Conservation (phyloP, 2,329 filamentous ascomycete genomes). For the Fusarium sublunatum region DNA sequence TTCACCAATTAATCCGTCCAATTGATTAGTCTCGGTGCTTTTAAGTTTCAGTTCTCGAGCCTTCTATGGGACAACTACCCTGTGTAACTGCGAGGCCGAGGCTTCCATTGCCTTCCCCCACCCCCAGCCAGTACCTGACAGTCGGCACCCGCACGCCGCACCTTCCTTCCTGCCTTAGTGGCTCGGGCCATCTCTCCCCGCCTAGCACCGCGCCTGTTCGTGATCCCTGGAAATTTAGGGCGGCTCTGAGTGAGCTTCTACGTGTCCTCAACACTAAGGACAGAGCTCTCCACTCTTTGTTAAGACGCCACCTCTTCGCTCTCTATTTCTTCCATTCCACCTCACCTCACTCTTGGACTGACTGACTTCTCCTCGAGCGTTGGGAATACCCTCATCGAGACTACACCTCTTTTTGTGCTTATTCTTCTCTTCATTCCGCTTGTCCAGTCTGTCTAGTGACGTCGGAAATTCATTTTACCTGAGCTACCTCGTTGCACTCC, state of each 20-base stretch:
- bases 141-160: constrained; percentile 29
- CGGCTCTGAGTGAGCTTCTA: constrained; percentile 47
- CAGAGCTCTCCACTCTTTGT: constrained; percentile 45
- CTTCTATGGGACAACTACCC: constrained; percentile 37
- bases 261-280: constrained; percentile 50
- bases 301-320: constrained; percentile 45
- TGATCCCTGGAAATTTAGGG: constrained; percentile 46
- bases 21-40: constrained; percentile 10
- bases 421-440: background rate
- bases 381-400: constrained; percentile 37
- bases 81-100: constrained; percentile 11
- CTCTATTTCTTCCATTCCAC: constrained; percentile 39
- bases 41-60: constrained; percentile 31
- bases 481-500: constrained; percentile 60
- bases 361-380: constrained; percentile 44
- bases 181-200: constrained; percentile 28
- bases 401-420: constrained; percentile 14
- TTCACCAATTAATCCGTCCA: constrained; percentile 7
- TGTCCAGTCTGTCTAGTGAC: constrained; percentile 43
- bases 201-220: constrained; percentile 33
- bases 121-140: constrained; percentile 37
- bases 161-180: constrained; percentile 35
- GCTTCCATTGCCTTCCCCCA: constrained; percentile 24
- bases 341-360: constrained; percentile 48
- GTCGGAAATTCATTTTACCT: constrained; percentile 15